A percentile compares a stretch with the other conserved stretches of the same genome.
These are phyloP conservation scores for Dissophora globulifera DNA, from an alignment of 192 early-diverging fungal species.

Conservation along the genomic window DNA sequence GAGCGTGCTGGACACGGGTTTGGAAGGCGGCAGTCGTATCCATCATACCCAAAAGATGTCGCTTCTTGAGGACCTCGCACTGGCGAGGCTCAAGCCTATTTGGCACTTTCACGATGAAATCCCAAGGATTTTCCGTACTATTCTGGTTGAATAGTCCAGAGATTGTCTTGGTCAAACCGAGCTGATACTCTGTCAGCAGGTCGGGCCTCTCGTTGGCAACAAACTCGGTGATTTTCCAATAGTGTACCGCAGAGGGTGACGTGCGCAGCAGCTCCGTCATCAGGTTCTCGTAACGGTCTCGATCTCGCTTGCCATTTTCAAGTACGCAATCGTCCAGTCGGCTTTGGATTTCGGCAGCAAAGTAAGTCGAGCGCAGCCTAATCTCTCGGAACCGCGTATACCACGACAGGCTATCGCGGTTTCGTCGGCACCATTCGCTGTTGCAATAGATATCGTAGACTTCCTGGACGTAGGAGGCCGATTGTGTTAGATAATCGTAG, in stretches of 20 bases:
- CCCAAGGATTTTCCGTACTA: slow-evolving; percentile 4
- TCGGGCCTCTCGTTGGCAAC: slow-evolving; percentile 8
- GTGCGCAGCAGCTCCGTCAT: slow-evolving; percentile 14
- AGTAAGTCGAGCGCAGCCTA: slow-evolving; percentile 17
- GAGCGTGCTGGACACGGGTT: slow-evolving; percentile 37
- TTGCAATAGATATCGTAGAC: background rate
- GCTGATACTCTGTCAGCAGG: slow-evolving; percentile 18
- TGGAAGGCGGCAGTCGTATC: slow-evolving; percentile 20
- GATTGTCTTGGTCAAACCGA: slow-evolving; percentile 20
- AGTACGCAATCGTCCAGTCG: slow-evolving; percentile 7
- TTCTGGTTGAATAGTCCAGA: slow-evolving; percentile 40
- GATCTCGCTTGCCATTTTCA: slow-evolving; percentile 23
- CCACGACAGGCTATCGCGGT: slow-evolving; percentile 15
- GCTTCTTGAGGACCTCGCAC: slow-evolving; percentile 25
- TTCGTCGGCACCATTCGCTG: slow-evolving; percentile 10
- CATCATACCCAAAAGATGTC: slow-evolving; percentile 37
- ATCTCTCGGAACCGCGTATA: slow-evolving; percentile 17
- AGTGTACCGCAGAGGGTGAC: slow-evolving; percentile 25
- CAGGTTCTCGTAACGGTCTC: slow-evolving; percentile 3
- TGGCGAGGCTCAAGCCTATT: slow-evolving; percentile 23
- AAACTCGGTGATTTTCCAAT: slow-evolving; percentile 5
- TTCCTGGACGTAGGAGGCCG: background rate
- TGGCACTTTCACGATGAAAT: slow-evolving; percentile 22
- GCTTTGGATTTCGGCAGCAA: background rate
- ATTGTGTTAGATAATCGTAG: background rate